Evolutionary conservation across 2,329 filamentous ascomycete genomes (phyloP).

Genomic region (Bipolaris cookei): DNA sequence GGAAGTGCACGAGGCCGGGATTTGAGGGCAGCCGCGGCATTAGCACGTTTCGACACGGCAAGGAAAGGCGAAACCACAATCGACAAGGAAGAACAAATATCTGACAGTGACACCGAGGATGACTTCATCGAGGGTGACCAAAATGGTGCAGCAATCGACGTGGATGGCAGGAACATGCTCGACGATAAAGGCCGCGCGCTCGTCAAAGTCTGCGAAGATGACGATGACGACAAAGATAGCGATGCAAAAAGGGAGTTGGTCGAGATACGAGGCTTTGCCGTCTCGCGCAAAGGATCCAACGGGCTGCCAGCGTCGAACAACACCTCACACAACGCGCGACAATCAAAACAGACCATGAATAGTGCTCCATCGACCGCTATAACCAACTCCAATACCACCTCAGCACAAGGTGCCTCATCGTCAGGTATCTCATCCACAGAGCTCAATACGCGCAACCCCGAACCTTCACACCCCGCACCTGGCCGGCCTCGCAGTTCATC

Average conservation of each 20-base stretch:
- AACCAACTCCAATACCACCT: neutral
- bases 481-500: neutral
- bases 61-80: slow-evolving; percentile 53
- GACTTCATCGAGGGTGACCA: slow-evolving; percentile 45
- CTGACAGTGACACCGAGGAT: slow-evolving; percentile 46
- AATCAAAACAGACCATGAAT: neutral
- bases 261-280: slow-evolving; percentile 64
- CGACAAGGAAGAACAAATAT: slow-evolving; percentile 44
- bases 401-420: neutral
- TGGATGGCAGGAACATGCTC: slow-evolving; percentile 68
- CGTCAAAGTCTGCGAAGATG: slow-evolving; percentile 77
- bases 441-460: neutral
- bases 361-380: neutral
- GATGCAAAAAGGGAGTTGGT: slow-evolving; percentile 63
- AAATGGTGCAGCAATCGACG: slow-evolving; percentile 64
- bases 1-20: slow-evolving; percentile 76
- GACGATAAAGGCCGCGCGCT: slow-evolving; percentile 70
- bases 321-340: neutral
- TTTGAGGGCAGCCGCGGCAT: slow-evolving; percentile 75
- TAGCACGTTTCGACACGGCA: slow-evolving; percentile 70
- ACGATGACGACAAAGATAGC: slow-evolving; percentile 61
- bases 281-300: slow-evolving; percentile 14
- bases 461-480: neutral
- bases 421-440: neutral
- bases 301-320: neutral